These are phyloP conservation scores for Hortaea sp. DNA, from an alignment of 2,329 filamentous ascomycete genomes.

Conservation along the genomic window DNA sequence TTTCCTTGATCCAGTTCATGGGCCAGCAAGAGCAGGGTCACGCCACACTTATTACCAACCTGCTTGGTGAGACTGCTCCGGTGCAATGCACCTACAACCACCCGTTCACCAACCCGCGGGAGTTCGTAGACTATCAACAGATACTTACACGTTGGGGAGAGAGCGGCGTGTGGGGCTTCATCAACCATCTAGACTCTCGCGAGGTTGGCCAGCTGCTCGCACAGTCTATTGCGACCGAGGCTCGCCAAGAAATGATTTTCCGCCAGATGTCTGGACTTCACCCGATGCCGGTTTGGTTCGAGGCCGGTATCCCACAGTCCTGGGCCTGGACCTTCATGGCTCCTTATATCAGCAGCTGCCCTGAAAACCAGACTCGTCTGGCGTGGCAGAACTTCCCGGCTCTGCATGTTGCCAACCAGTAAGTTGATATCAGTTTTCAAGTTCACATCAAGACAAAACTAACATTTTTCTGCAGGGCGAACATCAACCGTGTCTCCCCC, in stretches of 20 bases:
- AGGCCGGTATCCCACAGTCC: slow-evolving; percentile 67
- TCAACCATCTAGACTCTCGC: slow-evolving; percentile 65
- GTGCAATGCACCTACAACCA: slow-evolving; percentile 75
- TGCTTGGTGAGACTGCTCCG: slow-evolving; percentile 61
- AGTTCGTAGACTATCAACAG: slow-evolving; percentile 76
- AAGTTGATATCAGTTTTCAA: too few species aligned
- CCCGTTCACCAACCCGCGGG: slow-evolving; percentile 61
- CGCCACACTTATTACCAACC: slow-evolving; percentile 65
- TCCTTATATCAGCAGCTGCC: slow-evolving; percentile 71
- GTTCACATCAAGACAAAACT: too few species aligned
- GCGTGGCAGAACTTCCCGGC: slow-evolving; percentile 79
- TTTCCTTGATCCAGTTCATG: slow-evolving; percentile 67
- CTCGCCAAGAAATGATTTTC: slow-evolving; percentile 76
- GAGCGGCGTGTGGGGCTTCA: slow-evolving; percentile 69
- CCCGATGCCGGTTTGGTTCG: slow-evolving; percentile 77
- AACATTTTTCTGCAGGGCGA: slow-evolving; percentile 37
- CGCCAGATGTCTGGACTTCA: slow-evolving; percentile 71
- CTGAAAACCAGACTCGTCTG: slow-evolving; percentile 60
- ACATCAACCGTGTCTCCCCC: slow-evolving; percentile 57
- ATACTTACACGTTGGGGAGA: slow-evolving; percentile 77
- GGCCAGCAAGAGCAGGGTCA: slow-evolving; percentile 67
- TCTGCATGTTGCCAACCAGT: slow-evolving; percentile 60
- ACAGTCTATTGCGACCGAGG: slow-evolving; percentile 68
- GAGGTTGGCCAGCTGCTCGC: slow-evolving; percentile 63
- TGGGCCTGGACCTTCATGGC: slow-evolving; percentile 78